Percentiles rank a stretch among this genome's conserved stretches.
These are phyloP conservation scores for Pisolithus marmoratus DNA, from an alignment of 768 basidiomycete genomes.

Conservation along the genomic window DNA sequence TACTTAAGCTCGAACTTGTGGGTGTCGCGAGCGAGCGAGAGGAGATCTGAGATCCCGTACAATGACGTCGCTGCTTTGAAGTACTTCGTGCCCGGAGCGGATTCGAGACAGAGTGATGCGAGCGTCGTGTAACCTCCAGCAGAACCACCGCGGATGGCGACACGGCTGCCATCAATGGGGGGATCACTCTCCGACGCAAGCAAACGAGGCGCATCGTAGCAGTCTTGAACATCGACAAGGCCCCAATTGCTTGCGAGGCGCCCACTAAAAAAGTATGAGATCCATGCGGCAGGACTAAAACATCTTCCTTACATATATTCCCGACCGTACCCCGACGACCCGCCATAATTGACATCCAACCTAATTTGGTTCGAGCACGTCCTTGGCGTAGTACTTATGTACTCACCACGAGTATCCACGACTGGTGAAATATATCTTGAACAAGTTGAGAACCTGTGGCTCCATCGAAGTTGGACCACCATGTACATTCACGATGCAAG, in stretches of 20 bases:
- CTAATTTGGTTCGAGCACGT: conserved; percentile 29
- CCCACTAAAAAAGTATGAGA: conserved; percentile 23
- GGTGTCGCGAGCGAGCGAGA: conserved; percentile 48
- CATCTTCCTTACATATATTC: conserved; percentile 42
- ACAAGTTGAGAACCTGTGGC: conserved; percentile 44
- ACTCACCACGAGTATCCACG: conserved; percentile 66
- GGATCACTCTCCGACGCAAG: not conserved
- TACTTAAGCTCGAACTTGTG: conserved; percentile 67
- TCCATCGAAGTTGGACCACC: conserved; percentile 61
- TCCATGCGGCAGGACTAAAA: not conserved
- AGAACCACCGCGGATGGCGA: conserved; percentile 38
- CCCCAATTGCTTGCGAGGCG: conserved; percentile 63
- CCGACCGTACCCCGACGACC: conserved; percentile 68
- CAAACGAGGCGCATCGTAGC: conserved; percentile 38
- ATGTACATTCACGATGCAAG: conserved; percentile 57
- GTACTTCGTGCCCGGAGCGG: conserved; percentile 48
- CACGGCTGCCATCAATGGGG: not conserved
- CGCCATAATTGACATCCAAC: conserved; percentile 72
- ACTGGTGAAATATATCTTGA: conserved; percentile 58
- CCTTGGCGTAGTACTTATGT: no score
- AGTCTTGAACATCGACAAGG: conserved; percentile 60
- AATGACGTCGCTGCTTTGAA: conserved; percentile 54
- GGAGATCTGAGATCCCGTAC: conserved; percentile 56
- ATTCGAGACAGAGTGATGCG: conserved; percentile 28
- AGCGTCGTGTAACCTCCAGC: conserved; percentile 71